A percentile compares a stretch with the other conserved stretches of the same genome.
Evolutionary conservation across 371 early-diverging fungal species (phyloP).

Genomic region (Mucor indicus): DNA sequence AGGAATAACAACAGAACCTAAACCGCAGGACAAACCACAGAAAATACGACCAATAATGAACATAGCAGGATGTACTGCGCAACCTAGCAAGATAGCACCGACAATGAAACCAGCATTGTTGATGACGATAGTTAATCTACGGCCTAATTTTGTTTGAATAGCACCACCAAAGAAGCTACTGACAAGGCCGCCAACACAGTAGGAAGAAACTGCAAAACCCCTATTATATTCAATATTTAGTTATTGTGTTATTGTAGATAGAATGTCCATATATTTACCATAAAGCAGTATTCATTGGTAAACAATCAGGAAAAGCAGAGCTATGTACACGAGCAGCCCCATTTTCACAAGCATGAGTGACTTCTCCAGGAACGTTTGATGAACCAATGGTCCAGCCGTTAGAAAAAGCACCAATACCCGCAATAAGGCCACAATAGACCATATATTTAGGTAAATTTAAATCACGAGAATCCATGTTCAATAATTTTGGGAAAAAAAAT

Average conservation of each 20-base stretch:
- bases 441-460: conserved; percentile 37
- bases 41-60: conserved; percentile 78
- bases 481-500: too few species aligned
- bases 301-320: conserved; percentile 29
- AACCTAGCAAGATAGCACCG: conserved; percentile 61
- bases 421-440: conserved; percentile 37
- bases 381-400: conserved; percentile 49
- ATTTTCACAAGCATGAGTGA: conserved; percentile 25
- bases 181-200: conserved; percentile 68
- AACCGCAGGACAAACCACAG: conserved; percentile 79
- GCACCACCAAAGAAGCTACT: conserved; percentile 65
- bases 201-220: conserved; percentile 58
- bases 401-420: conserved; percentile 36
- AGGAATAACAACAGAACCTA: conserved; percentile 77
- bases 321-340: conserved; percentile 13
- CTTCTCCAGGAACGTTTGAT: conserved; percentile 43
- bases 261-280: conserved; percentile 10
- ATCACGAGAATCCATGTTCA: conserved; percentile 40
- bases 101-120: conserved; percentile 62
- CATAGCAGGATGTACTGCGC: conserved; percentile 55
- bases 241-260: too few species aligned
- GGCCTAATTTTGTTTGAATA: conserved; percentile 59
- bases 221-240: too few species aligned
- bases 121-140: conserved; percentile 57
- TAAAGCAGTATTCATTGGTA: conserved; percentile 26